phyloP scores from a whole-genome alignment of 306 rosid genomes.

The Medicago ruthenica region DNA sequence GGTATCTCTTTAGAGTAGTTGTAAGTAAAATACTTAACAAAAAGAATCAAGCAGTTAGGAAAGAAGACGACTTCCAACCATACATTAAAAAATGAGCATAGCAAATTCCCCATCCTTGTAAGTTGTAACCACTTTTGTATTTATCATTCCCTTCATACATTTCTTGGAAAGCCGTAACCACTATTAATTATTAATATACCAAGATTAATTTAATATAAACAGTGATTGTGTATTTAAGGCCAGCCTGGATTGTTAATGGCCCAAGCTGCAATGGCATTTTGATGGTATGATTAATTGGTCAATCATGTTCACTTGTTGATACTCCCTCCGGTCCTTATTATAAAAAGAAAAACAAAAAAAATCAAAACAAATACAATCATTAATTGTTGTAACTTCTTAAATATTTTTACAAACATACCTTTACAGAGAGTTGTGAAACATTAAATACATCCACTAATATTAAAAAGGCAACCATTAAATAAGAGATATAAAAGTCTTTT shows the following conservation, averaged over 20 bases:
- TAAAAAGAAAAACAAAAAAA: no score
- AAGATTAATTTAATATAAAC: constrained; percentile 19
- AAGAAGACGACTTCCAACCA: constrained; percentile 88
- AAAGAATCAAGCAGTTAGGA: constrained; percentile 63
- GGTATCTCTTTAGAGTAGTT: constrained; percentile 55
- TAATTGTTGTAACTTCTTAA: no score
- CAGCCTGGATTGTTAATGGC: constrained; percentile 42
- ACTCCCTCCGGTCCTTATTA: no score
- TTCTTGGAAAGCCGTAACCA: constrained; percentile 27
- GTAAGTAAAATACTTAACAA: constrained; percentile 44
- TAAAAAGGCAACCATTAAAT: no score
- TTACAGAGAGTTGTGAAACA: no score
- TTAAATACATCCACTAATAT: no score
- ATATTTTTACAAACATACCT: no score
- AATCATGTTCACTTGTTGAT: constrained; percentile 34
- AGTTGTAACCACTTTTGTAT: constrained; percentile 43
- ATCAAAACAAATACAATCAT: no score
- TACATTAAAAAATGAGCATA: constrained; percentile 52
- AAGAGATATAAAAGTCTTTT: no score
- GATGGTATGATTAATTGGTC: constrained; percentile 33
- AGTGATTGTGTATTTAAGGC: constrained; percentile 15
- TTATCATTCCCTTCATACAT: constrained; percentile 13
- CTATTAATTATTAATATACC: constrained; percentile 33
- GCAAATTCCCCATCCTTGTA: constrained; percentile 48
- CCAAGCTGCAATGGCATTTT: constrained; percentile 6